A percentile compares a stretch with the other conserved stretches of the same genome.
Evolutionary conservation across 768 basidiomycete species (phyloP).

Genomic region (Mycena amicta): DNA sequence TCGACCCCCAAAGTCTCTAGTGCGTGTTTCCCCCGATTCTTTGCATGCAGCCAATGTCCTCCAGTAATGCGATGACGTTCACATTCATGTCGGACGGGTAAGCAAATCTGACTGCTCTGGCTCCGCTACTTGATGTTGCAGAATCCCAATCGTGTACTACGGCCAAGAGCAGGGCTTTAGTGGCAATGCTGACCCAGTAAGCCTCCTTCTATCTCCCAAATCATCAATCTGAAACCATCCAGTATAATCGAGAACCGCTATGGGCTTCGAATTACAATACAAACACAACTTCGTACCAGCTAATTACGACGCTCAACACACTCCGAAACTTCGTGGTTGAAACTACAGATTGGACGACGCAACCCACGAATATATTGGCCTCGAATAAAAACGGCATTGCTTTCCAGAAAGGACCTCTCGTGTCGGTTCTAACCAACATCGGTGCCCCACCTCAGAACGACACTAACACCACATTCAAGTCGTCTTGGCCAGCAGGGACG

Average conservation of each 20-base stretch:
- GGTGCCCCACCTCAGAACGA: constrained; percentile 69
- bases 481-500: constrained; percentile 51
- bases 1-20: constrained; percentile 74
- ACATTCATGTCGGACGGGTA: constrained; percentile 74
- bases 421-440: constrained; percentile 69
- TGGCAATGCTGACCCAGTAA: constrained; percentile 67
- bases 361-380: constrained; percentile 54
- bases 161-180: constrained; percentile 77
- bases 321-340: constrained; percentile 67
- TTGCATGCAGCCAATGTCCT: background rate
- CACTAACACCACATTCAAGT: constrained; percentile 57
- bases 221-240: constrained; percentile 5
- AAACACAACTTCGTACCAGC: constrained; percentile 57
- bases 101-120: too few species aligned
- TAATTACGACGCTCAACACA: constrained; percentile 63
- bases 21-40: constrained; percentile 31
- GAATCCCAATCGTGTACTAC: constrained; percentile 81
- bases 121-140: too few species aligned
- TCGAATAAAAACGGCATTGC: constrained; percentile 55
- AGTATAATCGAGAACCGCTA: constrained; percentile 77
- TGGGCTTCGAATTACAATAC: constrained; percentile 72
- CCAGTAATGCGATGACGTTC: constrained; percentile 73
- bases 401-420: constrained; percentile 63
- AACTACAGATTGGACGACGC: constrained; percentile 57
- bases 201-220: constrained; percentile 19